Base-by-base conservation (phyloP, 2,329 filamentous ascomycete species). In the Ramularia endophylla region DNA sequence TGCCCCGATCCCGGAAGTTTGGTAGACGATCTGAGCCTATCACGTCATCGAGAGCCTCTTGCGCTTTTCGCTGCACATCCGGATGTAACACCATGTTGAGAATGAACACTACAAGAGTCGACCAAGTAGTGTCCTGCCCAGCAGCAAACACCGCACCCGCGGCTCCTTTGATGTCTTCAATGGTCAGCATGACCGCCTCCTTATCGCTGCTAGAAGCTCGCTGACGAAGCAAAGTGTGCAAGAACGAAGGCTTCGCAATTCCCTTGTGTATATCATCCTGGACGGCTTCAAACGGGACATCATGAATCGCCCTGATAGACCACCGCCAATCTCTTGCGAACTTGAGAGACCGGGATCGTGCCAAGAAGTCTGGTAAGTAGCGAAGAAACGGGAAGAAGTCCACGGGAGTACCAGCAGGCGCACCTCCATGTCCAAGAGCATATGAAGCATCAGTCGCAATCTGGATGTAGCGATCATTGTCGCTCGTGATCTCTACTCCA, bases 341-440 rank as follows among this genome's bases (percentile, higher is more conserved):
- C 19, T 52, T 53, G 7, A 63, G 38, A 4, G 59, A 44, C 27
- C 35, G 17, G 2, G 50, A 55, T 16, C 57, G 47, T 45, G 55
- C 46, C 36, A 61, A 36, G 50, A 60, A 68, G 19, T 61, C 51
- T 0, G 71, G 70, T n/a, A 74, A 47, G 44, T 64, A 63, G 30
- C 60, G 62, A 19, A 67, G 52, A n/a, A 64, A 56, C 0, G 72
- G 73, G 38, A 75, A 72, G 46, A 70, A 64, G 51, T 75, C 72
- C 11, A 74, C 67, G 5, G 63, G 47, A 62, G 64, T 74, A 5
- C 54, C 59, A 5, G 69, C 68, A 1, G 70, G 67, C 4, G 65
- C 58, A n/a, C 55, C 62, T 2, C 67, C 63, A 20, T 64, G 52
- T 2, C 63, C 56, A 40, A 75, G 71, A 7, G 66, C 43, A 0